phyloP scores from a whole-genome alignment of 2,329 filamentous ascomycete genomes.

The Aspergillus texensis region DNA sequence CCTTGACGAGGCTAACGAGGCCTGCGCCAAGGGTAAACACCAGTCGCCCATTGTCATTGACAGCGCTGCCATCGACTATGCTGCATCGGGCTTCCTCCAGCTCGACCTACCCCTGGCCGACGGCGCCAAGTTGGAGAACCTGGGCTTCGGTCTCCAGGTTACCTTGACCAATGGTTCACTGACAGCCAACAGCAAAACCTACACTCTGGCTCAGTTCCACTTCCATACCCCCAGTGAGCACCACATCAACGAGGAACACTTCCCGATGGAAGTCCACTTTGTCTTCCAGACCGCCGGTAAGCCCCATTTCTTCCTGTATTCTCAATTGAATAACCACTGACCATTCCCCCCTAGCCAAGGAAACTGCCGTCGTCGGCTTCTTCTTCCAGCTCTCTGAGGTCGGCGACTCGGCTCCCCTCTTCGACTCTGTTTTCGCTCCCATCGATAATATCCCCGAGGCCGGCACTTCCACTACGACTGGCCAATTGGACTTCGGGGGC shows the following conservation, averaged over 20 bases:
- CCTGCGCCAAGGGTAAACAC: constrained; percentile 51
- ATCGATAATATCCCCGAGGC: constrained; percentile 43
- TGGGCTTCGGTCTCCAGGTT: constrained; percentile 53
- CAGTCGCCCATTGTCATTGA: constrained; percentile 62
- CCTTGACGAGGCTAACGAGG: constrained; percentile 47
- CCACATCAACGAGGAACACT: constrained; percentile 52
- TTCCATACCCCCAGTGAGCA: constrained; percentile 66
- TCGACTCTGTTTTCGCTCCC: constrained; percentile 53
- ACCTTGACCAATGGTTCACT: constrained; percentile 56
- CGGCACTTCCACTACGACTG: constrained; percentile 43
- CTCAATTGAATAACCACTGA: not conserved
- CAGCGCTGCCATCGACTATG: constrained; percentile 21
- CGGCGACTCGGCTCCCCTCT: constrained; percentile 41
- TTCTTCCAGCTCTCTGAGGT: constrained; percentile 46
- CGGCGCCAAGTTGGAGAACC: constrained; percentile 46
- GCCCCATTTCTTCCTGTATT: constrained; percentile 12
- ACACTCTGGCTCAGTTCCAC: constrained; percentile 58
- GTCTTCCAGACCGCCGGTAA: constrained; percentile 55
- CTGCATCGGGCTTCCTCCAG: constrained; percentile 19
- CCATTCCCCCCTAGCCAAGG: constrained; percentile 5
- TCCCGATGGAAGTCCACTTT: constrained; percentile 61
- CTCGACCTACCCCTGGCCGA: constrained; percentile 26
- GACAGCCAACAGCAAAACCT: constrained; percentile 42
- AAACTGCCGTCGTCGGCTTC: constrained; percentile 45
- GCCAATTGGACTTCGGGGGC: constrained; percentile 47